Conservation (phyloP, 129 eudicot species). For the Centaurea solstitialis region DNA sequence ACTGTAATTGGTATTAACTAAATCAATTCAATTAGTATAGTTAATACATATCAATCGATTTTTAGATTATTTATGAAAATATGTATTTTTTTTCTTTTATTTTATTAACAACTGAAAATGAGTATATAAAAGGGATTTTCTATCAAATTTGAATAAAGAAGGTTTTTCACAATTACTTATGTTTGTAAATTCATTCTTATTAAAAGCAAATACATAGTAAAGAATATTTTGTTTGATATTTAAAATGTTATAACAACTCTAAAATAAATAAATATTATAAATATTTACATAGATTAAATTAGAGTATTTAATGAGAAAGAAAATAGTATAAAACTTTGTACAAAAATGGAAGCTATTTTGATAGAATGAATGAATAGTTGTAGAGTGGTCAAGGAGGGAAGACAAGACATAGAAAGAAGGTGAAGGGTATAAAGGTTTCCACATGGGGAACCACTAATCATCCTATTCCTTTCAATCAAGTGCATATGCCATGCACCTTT, state of each 20-base stretch:
- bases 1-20: too few relatives aligned
- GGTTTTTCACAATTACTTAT: too few relatives aligned
- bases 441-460: slow-evolving; percentile 53
- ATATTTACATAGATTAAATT: too few relatives aligned
- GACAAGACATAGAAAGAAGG: slow-evolving; percentile 14
- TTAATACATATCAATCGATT: too few relatives aligned
- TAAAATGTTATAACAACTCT: not conserved
- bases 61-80: too few relatives aligned
- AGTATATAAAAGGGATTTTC: too few relatives aligned
- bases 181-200: not conserved
- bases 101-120: too few relatives aligned
- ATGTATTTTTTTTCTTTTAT: too few relatives aligned
- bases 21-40: too few relatives aligned
- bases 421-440: slow-evolving; percentile 26
- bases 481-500: slow-evolving; percentile 23
- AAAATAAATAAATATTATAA: too few relatives aligned
- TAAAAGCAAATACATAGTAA: too few relatives aligned
- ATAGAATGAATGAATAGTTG: not conserved
- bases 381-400: slow-evolving; percentile 9
- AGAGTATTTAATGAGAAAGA: not conserved
- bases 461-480: slow-evolving; percentile 24
- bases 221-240: not conserved
- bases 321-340: not conserved
- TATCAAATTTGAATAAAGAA: too few relatives aligned
- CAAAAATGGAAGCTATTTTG: not conserved